phyloP scores from a whole-genome alignment of 2,329 filamentous ascomycete species.

The Xylariomycetidae sp. region DNA sequence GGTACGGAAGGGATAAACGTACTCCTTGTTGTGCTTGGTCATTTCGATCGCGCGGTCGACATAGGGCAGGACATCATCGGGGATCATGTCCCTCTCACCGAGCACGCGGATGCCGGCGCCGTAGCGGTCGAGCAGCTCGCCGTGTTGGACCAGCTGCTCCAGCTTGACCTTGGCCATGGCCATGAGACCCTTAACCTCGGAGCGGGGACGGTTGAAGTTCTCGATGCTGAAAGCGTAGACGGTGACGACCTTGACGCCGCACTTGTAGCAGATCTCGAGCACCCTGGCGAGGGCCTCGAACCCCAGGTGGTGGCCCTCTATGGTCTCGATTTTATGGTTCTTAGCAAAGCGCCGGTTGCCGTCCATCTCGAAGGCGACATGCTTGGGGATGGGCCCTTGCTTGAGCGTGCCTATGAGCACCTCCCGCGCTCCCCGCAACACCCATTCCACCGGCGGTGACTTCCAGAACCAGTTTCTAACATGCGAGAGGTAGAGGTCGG shows the following conservation, averaged over 20 bases:
- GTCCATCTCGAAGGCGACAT: conserved; percentile 99
- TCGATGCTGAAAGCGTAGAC: conserved; percentile 99
- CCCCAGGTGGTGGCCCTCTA: conserved; percentile 91
- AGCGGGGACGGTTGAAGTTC: conserved; percentile 95
- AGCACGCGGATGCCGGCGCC: conserved; percentile 81
- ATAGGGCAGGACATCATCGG: conserved; percentile 80
- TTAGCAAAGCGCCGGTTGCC: conserved; percentile 91
- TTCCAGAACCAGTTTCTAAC: conserved; percentile 66
- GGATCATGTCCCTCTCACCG: conserved; percentile 77
- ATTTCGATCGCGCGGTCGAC: conserved; percentile 81
- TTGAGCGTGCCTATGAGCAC: conserved; percentile 81
- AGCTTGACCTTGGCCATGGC: conserved; percentile 95
- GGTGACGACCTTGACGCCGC: conserved; percentile 91
- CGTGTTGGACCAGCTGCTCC: conserved; percentile 84
- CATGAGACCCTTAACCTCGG: conserved; percentile 96
- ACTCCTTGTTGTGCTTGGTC: conserved; percentile 83
- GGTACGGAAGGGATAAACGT: conserved; percentile 7
- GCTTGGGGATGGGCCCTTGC: conserved; percentile 86
- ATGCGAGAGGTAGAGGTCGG: conserved; percentile 45
- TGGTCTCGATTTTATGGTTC: conserved; percentile 86
- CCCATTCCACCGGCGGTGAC: conserved; percentile 89
- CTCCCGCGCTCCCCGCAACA: conserved; percentile 70
- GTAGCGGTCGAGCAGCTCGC: conserved; percentile 87
- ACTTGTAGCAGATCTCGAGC: conserved; percentile 96
- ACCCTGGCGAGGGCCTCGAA: conserved; percentile 92